Conservation (phyloP, 228 moss, liverwort and hornwort species). For the Sphagnum magellanicum region DNA sequence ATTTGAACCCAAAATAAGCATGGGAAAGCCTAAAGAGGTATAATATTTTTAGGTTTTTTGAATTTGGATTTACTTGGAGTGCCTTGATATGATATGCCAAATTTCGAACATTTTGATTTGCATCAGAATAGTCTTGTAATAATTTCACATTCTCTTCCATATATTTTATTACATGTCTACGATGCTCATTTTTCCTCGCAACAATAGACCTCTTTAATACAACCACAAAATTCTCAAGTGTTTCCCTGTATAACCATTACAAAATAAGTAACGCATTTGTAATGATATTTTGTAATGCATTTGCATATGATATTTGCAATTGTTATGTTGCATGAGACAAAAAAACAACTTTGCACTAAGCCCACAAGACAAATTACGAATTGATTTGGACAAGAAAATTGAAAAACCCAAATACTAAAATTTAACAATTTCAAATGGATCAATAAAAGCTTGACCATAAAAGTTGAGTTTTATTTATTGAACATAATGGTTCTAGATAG, state of each 20-base stretch:
- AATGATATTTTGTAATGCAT: not conserved
- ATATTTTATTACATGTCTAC: slow-evolving; percentile 31
- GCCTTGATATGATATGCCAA: slow-evolving; percentile 60
- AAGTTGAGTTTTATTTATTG: too few species aligned
- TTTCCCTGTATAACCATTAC: slow-evolving; percentile 33
- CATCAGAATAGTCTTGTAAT: slow-evolving; percentile 53
- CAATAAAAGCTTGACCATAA: too few species aligned
- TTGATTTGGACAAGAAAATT: not conserved
- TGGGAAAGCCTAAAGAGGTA: not conserved
- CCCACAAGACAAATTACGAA: not conserved
- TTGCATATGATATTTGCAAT: not conserved
- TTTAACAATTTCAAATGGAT: too few species aligned
- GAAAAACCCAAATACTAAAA: too few species aligned
- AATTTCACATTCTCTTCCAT: slow-evolving; percentile 53
- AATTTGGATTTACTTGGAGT: slow-evolving; percentile 31
- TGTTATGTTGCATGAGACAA: too few species aligned
- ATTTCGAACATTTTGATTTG: slow-evolving; percentile 36
- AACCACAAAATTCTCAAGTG: slow-evolving; percentile 51
- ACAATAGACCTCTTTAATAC: slow-evolving; percentile 45
- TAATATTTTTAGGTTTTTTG: too few species aligned
- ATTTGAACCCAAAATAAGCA: not conserved
- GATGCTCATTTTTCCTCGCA: slow-evolving; percentile 32
- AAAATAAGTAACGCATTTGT: not conserved
- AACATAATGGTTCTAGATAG: too few species aligned
- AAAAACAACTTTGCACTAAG: not conserved